These are phyloP conservation scores for Populus alba DNA, from an alignment of 345 rosid species.

Conservation along the genomic window DNA sequence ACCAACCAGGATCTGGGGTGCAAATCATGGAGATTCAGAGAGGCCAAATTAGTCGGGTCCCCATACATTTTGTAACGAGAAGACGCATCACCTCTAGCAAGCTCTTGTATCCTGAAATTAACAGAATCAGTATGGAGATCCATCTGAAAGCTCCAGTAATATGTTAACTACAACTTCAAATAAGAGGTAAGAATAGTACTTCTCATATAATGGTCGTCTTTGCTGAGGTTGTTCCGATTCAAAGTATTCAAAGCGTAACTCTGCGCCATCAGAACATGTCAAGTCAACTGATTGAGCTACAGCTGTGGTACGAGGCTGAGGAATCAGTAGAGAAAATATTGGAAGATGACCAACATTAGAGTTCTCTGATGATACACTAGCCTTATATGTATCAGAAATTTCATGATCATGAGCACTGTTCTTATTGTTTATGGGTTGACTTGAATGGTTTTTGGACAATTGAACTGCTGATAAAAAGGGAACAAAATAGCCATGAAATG, in stretches of 20 bases:
- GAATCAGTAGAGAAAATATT: slow-evolving; percentile 34
- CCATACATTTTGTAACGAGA: slow-evolving; percentile 40
- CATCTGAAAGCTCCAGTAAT: not conserved
- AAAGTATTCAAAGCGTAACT: slow-evolving; percentile 56
- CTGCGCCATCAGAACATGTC: slow-evolving; percentile 19
- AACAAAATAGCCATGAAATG: slow-evolving; percentile 53
- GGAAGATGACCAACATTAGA: slow-evolving; percentile 18
- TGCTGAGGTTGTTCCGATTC: slow-evolving; percentile 53
- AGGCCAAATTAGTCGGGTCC: slow-evolving; percentile 36
- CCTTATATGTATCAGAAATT: slow-evolving; percentile 13
- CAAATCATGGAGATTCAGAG: slow-evolving; percentile 38
- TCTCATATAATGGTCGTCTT: slow-evolving; percentile 52
- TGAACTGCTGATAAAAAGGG: slow-evolving; percentile 60
- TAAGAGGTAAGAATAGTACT: slow-evolving; percentile 15
- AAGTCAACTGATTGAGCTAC: slow-evolving; percentile 19
- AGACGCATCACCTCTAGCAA: slow-evolving; percentile 30
- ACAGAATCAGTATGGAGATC: not conserved
- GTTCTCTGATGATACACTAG: slow-evolving; percentile 13
- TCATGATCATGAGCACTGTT: slow-evolving; percentile 10
- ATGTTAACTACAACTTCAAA: not conserved
- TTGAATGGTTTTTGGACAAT: slow-evolving; percentile 33
- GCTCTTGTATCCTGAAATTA: slow-evolving; percentile 48
- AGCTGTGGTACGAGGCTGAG: slow-evolving; percentile 19
- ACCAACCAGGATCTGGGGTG: slow-evolving; percentile 60
- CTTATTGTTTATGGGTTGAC: not conserved